Base-by-base conservation (phyloP, 2,329 filamentous ascomycete species). In the Ramularia endophylla region DNA sequence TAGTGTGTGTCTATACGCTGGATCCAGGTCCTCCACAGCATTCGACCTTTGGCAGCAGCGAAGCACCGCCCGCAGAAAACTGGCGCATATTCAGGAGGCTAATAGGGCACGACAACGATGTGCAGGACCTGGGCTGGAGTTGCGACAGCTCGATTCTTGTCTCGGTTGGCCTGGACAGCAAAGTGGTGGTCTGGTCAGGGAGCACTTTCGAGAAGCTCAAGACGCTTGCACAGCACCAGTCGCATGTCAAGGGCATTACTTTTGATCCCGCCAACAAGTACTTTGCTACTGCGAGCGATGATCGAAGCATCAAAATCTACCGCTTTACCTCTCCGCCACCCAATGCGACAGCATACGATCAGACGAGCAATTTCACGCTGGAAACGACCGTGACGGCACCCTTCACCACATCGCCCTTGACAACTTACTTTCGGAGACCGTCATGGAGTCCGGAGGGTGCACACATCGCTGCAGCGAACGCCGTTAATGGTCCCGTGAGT, bases 241-340 rank as follows among this genome's bases (percentile, higher is more conserved):
- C 88, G 63, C 94, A 97, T 62, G 92, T 98, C 69, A 98, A 98
- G 65, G 92, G 94, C 48, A 94, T 98, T 57, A 95, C 90, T 0
- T 98, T 98, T 60, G 92, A 98, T 61, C 92, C 92, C 1, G 92
- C 92, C 30, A 97, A 97, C 70, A 98, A 97, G 63, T 98, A 95
- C 71, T 98, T 98, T 65, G 92, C 94, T 12, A 98, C 94, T 0
- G 89, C 94, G 2, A 95, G 88, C 67, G 92, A 98, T 63, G 92
- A 98, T 65, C 81, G 92, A 45, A 90, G 88, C 2, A 94, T 98
- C 66, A 94, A 94, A 63, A 87, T 98, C 56, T 97, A 94, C 66
- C 81, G 89, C 44, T 98, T 95, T 64, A 95, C 86, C 2, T 85
- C 90, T 1, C 89, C 92, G 0, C 78, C 83, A 1, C 86, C 92